A percentile compares a stretch with the other conserved stretches of the same genome.
These are phyloP conservation scores for Nitzschia sp. DNA, from an alignment of 108 stramenopile species.

Conservation along the genomic window DNA sequence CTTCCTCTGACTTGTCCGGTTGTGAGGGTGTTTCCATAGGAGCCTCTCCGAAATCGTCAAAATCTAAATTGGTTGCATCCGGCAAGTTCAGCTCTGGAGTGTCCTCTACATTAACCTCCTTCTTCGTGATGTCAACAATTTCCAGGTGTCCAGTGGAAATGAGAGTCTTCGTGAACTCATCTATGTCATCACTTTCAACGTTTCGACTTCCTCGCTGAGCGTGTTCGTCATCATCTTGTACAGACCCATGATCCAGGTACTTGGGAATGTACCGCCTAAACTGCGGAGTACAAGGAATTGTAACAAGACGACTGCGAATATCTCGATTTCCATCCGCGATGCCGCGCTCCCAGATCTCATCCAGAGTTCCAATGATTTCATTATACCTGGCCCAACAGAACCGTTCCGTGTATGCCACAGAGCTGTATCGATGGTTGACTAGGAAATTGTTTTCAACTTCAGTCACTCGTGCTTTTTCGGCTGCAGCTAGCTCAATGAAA, in stretches of 20 bases:
- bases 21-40: conserved; percentile 28
- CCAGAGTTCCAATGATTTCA: conserved; percentile 43
- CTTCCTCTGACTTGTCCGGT: conserved; percentile 20
- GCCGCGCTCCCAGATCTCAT: conserved; percentile 72
- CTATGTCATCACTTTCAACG: conserved; percentile 18
- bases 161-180: conserved; percentile 56
- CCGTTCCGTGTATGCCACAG: conserved; percentile 59
- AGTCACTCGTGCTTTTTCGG: conserved; percentile 57
- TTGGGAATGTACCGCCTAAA: conserved; percentile 80
- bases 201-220: not conserved
- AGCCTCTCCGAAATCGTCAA: conserved; percentile 33
- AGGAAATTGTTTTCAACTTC: conserved; percentile 62
- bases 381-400: conserved; percentile 78
- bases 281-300: conserved; percentile 74
- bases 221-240: conserved; percentile 19
- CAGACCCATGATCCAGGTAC: conserved; percentile 72
- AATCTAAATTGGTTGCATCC: conserved; percentile 20
- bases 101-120: conserved; percentile 62
- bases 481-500: conserved; percentile 76
- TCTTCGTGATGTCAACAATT: conserved; percentile 88
- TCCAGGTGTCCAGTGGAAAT: conserved; percentile 53
- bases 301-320: conserved; percentile 64
- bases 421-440: conserved; percentile 58
- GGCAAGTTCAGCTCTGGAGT: conserved; percentile 28
- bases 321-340: conserved; percentile 81